phyloP scores from a whole-genome alignment of 805 yeast genomes.

The Phaffomyces antillensis region DNA sequence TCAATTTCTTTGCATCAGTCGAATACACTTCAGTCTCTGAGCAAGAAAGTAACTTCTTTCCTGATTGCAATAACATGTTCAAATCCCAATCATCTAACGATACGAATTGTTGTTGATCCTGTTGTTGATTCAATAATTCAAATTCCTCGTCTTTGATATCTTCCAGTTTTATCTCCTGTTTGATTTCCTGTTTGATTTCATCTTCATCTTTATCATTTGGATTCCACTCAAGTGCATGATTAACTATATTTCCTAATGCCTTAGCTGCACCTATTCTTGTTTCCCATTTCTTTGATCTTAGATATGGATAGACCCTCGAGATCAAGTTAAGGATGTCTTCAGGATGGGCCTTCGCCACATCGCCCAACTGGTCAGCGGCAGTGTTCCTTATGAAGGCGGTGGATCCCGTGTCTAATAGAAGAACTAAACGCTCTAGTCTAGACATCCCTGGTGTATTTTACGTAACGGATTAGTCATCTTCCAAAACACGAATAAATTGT shows the following conservation, averaged over 20 bases:
- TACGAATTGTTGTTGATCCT: constrained; percentile 29
- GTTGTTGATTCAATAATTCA: constrained; percentile 13
- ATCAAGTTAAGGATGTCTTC: constrained; percentile 80
- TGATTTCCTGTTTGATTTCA: constrained; percentile 10
- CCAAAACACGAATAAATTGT: background rate
- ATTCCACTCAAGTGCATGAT: constrained; percentile 74
- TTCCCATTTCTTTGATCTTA: constrained; percentile 86
- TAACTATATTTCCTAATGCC: constrained; percentile 90
- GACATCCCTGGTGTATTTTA: constrained; percentile 21
- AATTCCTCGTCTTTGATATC: constrained; percentile 15
- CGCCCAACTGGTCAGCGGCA: constrained; percentile 96
- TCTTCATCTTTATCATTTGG: constrained; percentile 41
- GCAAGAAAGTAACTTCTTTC: constrained; percentile 36
- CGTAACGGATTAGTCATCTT: background rate
- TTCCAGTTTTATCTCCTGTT: constrained; percentile 13
- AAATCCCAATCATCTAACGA: constrained; percentile 46
- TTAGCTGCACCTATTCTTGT: constrained; percentile 91
- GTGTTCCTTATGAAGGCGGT: constrained; percentile 89
- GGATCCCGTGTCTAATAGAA: constrained; percentile 82
- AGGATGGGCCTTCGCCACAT: constrained; percentile 88
- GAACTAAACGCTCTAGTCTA: constrained; percentile 37
- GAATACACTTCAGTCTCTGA: constrained; percentile 15
- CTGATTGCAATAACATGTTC: constrained; percentile 40
- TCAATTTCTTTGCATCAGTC: constrained; percentile 31
- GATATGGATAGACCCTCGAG: constrained; percentile 86